Base-by-base conservation (phyloP, 1,139 yeast genomes). In the Diutina siamensis region DNA sequence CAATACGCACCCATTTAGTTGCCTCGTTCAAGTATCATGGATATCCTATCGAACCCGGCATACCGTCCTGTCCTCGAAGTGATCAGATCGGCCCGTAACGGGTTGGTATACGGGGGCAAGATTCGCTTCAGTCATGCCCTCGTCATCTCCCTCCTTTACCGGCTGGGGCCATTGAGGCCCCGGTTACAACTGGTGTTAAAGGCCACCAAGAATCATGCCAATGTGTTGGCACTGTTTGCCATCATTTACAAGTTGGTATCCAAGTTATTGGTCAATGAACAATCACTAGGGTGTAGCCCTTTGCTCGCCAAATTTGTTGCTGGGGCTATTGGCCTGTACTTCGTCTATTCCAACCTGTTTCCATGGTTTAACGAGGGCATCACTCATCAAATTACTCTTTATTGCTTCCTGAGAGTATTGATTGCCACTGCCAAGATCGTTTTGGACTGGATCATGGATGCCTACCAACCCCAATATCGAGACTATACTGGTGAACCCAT, bases 41-140 rank as follows among this genome's bases (percentile, higher is more conserved):
- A 38, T 10, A 38, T 38, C 15, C 15, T 38, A 18, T 22, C 42
- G n/a, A 49, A 51, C 47, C 53, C 56, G 1, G 36, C 48, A 27
- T 50, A 57, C 50, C 53, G 75, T 46, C 74, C 74, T 3, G 51
- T 71, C 21, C 57, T 71, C 38, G 75, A 69, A 50, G 53, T 63
- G 34, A 44, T 67, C 44, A 60, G 70, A 51, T 63, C 74, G 3
- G 67, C 74, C 3, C 56, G 75, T 46, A 71, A 71, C 53, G 84
- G 83, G 31, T 61, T 76, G 7, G 80, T 82, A 13, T 84, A 83
- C 54, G 94, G 94, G 2, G 85, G 85, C 15, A 72, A 82, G 53
- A 66, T 83, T 40, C 66, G 94, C 48, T 83, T 84, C 57, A 74
- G 83, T 45, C 94, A 84, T 61, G 82, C 89, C 1, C 59, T 80